phyloP scores from a whole-genome alignment of 2,329 filamentous ascomycete species.

The Aspergillus sojae region DNA sequence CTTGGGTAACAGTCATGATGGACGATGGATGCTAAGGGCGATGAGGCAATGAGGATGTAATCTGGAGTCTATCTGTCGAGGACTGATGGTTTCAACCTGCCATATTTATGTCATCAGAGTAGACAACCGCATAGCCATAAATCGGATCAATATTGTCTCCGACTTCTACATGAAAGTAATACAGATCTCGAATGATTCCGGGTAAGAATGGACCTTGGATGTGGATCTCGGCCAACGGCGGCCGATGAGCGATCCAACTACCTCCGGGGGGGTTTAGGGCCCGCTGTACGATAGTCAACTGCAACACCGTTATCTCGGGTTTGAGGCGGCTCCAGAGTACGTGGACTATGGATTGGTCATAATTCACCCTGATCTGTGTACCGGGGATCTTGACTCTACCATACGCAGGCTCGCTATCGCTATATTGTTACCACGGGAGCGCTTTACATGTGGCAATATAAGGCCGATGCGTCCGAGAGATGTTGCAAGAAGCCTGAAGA shows the following conservation, averaged over 20 bases:
- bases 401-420: not conserved
- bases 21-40: not conserved
- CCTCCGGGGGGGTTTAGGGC: not conserved
- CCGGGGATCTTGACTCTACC: not conserved
- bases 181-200: not conserved
- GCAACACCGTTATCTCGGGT: not conserved
- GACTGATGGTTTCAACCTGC: not conserved
- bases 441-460: not conserved
- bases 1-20: not conserved
- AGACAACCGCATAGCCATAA: not conserved
- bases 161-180: not conserved
- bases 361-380: not conserved
- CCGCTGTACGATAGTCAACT: not conserved
- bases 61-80: not conserved
- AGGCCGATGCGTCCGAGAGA: not conserved
- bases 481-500: not conserved
- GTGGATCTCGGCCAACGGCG: not conserved
- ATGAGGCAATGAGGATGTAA: not conserved
- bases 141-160: not conserved
- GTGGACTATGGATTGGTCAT: not conserved
- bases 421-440: not conserved
- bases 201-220: slow-evolving; percentile 40
- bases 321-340: not conserved
- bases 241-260: not conserved
- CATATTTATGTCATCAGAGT: not conserved